These are phyloP conservation scores for Fermentozyma sake DNA, from an alignment of 1,139 yeast species.

Conservation along the genomic window DNA sequence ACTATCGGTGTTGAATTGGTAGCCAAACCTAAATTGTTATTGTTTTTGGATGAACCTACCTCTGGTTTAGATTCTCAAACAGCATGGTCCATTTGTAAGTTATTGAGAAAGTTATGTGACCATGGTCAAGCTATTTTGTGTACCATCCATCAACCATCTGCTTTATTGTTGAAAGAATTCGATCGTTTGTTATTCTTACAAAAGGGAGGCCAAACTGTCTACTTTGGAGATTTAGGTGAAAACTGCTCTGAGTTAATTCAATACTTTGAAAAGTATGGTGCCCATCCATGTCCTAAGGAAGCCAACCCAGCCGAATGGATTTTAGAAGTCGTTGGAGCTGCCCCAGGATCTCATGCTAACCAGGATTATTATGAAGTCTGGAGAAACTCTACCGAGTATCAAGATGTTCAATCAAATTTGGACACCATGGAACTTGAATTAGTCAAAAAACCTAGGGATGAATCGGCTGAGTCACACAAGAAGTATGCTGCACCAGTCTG, in stretches of 20 bases:
- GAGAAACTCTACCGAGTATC: constrained; percentile 54
- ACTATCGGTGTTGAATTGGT: constrained; percentile 86
- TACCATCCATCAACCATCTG: constrained; percentile 84
- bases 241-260: constrained; percentile 56
- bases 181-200: constrained; percentile 71
- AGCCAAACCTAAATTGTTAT: constrained; percentile 76
- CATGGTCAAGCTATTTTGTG: constrained; percentile 82
- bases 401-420: constrained; percentile 38
- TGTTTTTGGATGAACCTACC: constrained; percentile 89
- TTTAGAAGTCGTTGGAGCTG: constrained; percentile 76
- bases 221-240: constrained; percentile 74
- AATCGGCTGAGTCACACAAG: constrained; percentile 26
- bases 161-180: constrained; percentile 69
- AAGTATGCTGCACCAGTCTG: constrained; percentile 43
- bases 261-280: constrained; percentile 69
- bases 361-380: constrained; percentile 66
- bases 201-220: constrained; percentile 73
- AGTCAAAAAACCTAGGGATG: constrained; percentile 25
- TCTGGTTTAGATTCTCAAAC: constrained; percentile 92
- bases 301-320: constrained; percentile 86
- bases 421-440: constrained; percentile 43
- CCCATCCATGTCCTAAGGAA: constrained; percentile 50
- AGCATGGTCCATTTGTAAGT: constrained; percentile 80
- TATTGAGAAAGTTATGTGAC: constrained; percentile 69
- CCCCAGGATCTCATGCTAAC: constrained; percentile 67